Percentiles rank a stretch among this genome's conserved stretches.
phyloP scores from a whole-genome alignment of 1,284 basidiomycete species.

The Leccinum variabile region DNA sequence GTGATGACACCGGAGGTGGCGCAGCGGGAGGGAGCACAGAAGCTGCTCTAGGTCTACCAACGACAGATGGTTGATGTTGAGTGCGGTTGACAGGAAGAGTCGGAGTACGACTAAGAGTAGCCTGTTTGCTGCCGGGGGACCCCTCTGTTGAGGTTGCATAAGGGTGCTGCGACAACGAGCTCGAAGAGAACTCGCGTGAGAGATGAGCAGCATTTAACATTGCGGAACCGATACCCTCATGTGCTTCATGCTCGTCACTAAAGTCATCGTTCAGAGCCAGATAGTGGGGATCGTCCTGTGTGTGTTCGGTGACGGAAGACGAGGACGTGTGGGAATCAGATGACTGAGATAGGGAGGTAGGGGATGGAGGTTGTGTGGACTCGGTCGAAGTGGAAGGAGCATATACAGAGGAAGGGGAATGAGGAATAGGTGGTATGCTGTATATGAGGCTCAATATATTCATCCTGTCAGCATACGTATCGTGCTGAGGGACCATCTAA shows the following conservation, averaged over 20 bases:
- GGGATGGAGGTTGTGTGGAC: conserved; percentile 52
- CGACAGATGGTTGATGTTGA: conserved; percentile 29
- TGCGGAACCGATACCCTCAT: conserved; percentile 48
- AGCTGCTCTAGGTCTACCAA: conserved; percentile 49
- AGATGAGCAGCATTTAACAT: conserved; percentile 48
- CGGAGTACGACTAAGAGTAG: conserved; percentile 30
- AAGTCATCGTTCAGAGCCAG: conserved; percentile 30
- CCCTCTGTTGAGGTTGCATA: conserved; percentile 45
- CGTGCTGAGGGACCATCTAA: conserved; percentile 53
- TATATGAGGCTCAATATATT: conserved; percentile 84
- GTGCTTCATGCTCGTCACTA: conserved; percentile 40
- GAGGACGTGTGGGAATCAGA: conserved; percentile 46
- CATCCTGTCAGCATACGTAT: conserved; percentile 87
- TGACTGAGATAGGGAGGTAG: conserved; percentile 52
- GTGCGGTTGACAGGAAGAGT: conserved; percentile 31
- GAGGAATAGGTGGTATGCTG: conserved; percentile 71
- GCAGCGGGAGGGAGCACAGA: conserved; percentile 63
- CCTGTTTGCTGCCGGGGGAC: conserved; percentile 19
- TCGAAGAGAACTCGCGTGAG: conserved; percentile 35
- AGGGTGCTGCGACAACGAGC: conserved; percentile 36
- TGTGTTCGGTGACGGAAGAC: conserved; percentile 39
- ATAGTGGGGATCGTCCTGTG: conserved; percentile 36
- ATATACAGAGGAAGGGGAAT: conserved; percentile 57
- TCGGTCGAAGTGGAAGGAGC: conserved; percentile 50
- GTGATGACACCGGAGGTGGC: conserved; percentile 61